phyloP scores from a whole-genome alignment of 2,329 filamentous ascomycete genomes.

The Arachnopeziza araneosa region DNA sequence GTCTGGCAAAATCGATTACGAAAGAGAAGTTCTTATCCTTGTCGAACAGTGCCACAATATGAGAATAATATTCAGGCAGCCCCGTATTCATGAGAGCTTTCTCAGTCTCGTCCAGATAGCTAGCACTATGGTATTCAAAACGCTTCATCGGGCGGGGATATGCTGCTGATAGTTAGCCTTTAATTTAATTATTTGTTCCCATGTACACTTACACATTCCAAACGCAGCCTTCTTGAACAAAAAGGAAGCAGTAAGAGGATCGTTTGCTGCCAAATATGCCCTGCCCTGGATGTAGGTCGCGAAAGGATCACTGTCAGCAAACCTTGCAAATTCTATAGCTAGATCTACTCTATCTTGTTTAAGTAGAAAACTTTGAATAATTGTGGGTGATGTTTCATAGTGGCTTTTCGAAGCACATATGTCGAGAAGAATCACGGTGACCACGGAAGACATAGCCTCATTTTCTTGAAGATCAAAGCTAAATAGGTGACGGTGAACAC shows the following conservation, averaged over 20 bases:
- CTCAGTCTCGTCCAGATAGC: slow-evolving; percentile 71
- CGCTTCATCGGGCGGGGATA: slow-evolving; percentile 20
- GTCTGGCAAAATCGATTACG: slow-evolving; percentile 75
- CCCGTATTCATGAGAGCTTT: slow-evolving; percentile 65
- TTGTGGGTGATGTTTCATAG: slow-evolving; percentile 52
- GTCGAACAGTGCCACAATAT: slow-evolving; percentile 80
- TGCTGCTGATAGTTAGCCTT: slow-evolving; percentile 19
- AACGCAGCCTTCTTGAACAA: slow-evolving; percentile 80
- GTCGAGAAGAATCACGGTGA: slow-evolving; percentile 63
- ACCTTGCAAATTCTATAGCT: slow-evolving; percentile 50
- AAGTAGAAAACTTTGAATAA: slow-evolving; percentile 58
- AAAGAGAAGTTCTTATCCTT: slow-evolving; percentile 69
- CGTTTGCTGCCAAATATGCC: slow-evolving; percentile 65
- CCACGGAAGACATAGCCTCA: slow-evolving; percentile 48
- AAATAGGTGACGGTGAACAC: slow-evolving; percentile 57
- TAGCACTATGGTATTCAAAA: slow-evolving; percentile 49
- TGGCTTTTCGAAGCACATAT: slow-evolving; percentile 60
- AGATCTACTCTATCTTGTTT: slow-evolving; percentile 55
- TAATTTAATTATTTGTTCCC: neutral
- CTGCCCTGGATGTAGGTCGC: slow-evolving; percentile 81
- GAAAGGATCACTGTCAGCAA: slow-evolving; percentile 53
- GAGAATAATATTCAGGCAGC: slow-evolving; percentile 77
- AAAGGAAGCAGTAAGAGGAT: slow-evolving; percentile 66
- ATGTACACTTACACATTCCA: slow-evolving; percentile 62
- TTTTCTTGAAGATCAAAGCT: slow-evolving; percentile 49